phyloP scores from a whole-genome alignment of 179 eudicot species.

The Silene vulgaris region DNA sequence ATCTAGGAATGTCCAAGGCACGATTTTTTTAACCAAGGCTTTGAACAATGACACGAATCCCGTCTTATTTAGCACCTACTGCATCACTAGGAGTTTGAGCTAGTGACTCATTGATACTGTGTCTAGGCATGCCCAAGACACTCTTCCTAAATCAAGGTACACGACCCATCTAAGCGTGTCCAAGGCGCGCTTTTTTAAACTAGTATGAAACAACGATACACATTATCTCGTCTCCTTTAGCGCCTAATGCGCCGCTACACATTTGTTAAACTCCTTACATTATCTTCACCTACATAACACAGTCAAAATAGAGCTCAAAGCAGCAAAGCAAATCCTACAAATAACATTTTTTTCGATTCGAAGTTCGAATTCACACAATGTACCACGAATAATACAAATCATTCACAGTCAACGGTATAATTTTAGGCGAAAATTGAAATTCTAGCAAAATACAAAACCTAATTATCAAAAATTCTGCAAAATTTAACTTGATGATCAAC shows the following conservation, averaged over 20 bases:
- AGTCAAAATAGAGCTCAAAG: neutral
- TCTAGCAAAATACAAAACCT: neutral
- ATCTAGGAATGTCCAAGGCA: too few relatives aligned
- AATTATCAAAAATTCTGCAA: neutral
- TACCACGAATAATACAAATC: neutral
- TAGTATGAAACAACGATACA: neutral
- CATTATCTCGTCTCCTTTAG: neutral
- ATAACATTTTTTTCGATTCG: neutral
- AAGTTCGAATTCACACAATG: neutral
- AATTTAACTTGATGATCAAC: conserved; percentile 17
- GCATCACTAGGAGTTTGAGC: neutral
- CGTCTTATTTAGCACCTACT: neutral
- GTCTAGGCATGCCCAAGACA: neutral
- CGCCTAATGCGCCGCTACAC: neutral
- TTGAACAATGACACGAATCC: too few relatives aligned
- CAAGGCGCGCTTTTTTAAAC: neutral
- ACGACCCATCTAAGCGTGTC: too few relatives aligned
- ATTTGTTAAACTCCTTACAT: neutral
- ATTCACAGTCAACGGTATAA: neutral
- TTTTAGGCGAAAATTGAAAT: neutral
- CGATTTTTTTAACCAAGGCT: too few relatives aligned
- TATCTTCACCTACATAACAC: neutral
- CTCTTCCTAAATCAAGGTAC: too few relatives aligned
- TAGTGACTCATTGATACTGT: neutral
- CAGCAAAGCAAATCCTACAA: neutral